Percentiles rank a stretch among this genome's conserved stretches.
Conservation (phyloP, 73 alveolate genomes). For the Urostyla sp. region DNA sequence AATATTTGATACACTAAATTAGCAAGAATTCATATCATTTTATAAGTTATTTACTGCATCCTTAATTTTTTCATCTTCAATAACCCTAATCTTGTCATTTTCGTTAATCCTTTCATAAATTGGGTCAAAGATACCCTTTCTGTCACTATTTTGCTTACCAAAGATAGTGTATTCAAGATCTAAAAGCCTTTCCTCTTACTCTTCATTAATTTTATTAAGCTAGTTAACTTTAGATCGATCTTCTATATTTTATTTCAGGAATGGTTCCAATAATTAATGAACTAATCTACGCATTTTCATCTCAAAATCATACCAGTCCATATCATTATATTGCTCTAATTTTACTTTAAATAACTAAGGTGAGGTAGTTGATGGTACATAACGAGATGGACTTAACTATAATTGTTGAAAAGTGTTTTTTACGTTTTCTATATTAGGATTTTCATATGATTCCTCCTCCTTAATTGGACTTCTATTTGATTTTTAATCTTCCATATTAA, state of each 20-base stretch:
- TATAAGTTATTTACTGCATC: slow-evolving; percentile 10
- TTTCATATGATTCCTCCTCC: too few relatives aligned
- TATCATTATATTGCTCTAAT: slow-evolving; percentile 44
- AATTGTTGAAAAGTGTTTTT: too few relatives aligned
- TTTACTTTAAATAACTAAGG: too few relatives aligned
- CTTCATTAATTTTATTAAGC: slow-evolving; percentile 19
- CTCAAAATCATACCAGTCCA: slow-evolving; percentile 54
- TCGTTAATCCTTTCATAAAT: slow-evolving; percentile 32
- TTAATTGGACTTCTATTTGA: too few relatives aligned
- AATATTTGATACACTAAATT: too few relatives aligned
- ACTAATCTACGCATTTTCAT: slow-evolving; percentile 35
- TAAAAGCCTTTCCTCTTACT: slow-evolving; percentile 25
- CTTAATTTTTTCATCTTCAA: slow-evolving; percentile 51
- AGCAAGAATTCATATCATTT: too few relatives aligned
- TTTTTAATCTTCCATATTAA: too few relatives aligned
- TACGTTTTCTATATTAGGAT: too few relatives aligned
- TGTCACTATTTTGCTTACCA: slow-evolving; percentile 35
- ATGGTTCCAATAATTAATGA: slow-evolving; percentile 46
- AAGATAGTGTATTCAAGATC: slow-evolving; percentile 42
- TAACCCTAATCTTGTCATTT: slow-evolving; percentile 17
- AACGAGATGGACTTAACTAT: too few relatives aligned
- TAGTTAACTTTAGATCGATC: slow-evolving; percentile 26
- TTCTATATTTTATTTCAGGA: slow-evolving; percentile 9
- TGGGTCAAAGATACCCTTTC: slow-evolving; percentile 31
- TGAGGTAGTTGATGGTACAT: too few relatives aligned